A percentile compares a stretch with the other conserved stretches of the same genome.
Evolutionary conservation across 2,329 filamentous ascomycete genomes (phyloP).

Genomic region (Apiospora rasikravindrae): DNA sequence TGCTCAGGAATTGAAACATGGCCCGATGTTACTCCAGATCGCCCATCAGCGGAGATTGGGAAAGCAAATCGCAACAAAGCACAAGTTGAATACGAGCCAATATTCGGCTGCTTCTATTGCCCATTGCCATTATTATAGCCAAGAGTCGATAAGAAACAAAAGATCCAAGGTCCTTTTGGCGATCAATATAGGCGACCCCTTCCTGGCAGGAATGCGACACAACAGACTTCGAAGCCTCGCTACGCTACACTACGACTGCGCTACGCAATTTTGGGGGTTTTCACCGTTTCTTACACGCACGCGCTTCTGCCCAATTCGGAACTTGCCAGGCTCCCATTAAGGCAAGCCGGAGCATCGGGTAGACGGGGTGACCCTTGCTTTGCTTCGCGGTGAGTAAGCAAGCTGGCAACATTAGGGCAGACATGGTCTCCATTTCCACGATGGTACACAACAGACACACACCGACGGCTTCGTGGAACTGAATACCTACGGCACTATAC

Average conservation of each 20-base stretch:
- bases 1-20: conserved; percentile 19
- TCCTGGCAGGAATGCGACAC: background rate
- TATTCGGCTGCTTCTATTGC: background rate
- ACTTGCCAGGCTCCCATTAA: conserved; percentile 1
- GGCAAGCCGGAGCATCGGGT: background rate
- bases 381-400: background rate
- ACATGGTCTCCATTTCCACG: background rate
- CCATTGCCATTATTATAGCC: background rate
- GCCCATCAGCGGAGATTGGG: conserved; percentile 20
- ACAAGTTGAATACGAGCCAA: conserved; percentile 9
- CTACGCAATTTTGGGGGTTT: background rate
- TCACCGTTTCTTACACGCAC: conserved; percentile 1
- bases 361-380: background rate
- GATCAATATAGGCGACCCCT: background rate
- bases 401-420: background rate
- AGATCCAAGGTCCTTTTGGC: background rate
- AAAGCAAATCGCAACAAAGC: background rate
- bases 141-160: background rate
- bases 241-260: background rate
- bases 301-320: background rate
- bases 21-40: conserved; percentile 18
- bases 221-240: background rate
- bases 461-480: background rate
- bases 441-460: background rate
- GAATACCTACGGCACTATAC: background rate